Evolutionary conservation across 139 green algal genomes (phyloP), one percentile per base, ranked within the genome.

Genomic region (Coelastrella sp.): DNA sequence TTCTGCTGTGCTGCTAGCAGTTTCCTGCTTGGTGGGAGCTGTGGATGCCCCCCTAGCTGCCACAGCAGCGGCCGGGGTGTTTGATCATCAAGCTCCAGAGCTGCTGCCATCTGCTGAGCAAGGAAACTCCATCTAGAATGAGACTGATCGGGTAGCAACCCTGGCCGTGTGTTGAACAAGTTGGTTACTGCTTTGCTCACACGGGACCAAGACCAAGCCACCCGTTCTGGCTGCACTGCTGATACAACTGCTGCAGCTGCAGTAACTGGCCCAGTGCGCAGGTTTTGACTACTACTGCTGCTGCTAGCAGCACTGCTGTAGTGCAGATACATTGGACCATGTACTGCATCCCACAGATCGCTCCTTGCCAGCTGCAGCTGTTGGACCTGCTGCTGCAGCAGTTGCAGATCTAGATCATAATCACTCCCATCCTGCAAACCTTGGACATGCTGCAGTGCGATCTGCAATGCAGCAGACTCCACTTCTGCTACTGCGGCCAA

Each of bases 51-150:
- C 22, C 90, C 96, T 3, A 92, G 76, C n/a, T 91, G 87, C 97
- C 97, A 99, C 19, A 98, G 91, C 86, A 97, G 90, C 4, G 95
- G 95, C 91, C 96, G 96, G 80, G 91, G 80, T 54, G 94, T 76
- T 3, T 81, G 32, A 5, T 59, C 80, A 8, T 90, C 80, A 23
- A 95, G 76, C 65, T 87, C 87, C 83, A 95, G 80, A 32, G 92
- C 92, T 8, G 83, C 87, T 16, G 68, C 65, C 59, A 90, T 88
- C 14, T 93, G 65, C n/a, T 85, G 23, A 4, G 68, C 32, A 11
- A 92, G 56, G 74, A 93, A 71, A 32, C 56, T 66, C 87, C 87
- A 91, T 14, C 47, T 56, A 89, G 89, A 22, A 68, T 84, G 20
- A 19, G 61, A 66, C 14, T 73, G 54, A 4, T 54, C 61, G 3